Evolutionary conservation across 352 stramenopile genomes (phyloP).

Genomic region (Phytophthora chlamydospora): DNA sequence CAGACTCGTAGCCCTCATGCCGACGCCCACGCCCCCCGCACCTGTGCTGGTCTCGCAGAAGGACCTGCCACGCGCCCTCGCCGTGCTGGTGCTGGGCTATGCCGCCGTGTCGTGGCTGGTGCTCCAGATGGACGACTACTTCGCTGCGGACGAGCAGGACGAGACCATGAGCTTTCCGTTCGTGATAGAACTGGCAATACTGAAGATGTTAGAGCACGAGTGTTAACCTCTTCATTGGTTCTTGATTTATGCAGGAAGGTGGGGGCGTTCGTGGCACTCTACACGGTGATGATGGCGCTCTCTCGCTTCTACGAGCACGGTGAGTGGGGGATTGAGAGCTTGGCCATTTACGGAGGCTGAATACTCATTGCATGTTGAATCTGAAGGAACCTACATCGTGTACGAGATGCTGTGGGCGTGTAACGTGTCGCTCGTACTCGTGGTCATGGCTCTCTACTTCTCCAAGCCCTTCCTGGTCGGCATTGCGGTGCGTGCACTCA

Average conservation of each 20-base stretch:
- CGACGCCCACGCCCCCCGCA: conserved; percentile 33
- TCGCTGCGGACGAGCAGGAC: conserved; percentile 45
- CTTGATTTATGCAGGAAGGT: conserved; percentile 42
- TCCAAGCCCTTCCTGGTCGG: conserved; percentile 86
- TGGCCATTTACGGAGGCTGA: background rate
- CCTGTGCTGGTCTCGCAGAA: conserved; percentile 64
- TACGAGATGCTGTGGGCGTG: conserved; percentile 86
- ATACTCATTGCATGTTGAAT: background rate
- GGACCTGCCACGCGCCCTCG: conserved; percentile 54
- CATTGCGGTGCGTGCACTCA: conserved; percentile 52
- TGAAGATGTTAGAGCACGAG: background rate
- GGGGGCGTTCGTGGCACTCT: conserved; percentile 54
- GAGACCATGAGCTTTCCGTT: conserved; percentile 64
- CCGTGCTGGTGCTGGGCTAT: conserved; percentile 43
- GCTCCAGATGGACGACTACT: conserved; percentile 60
- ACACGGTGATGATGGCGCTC: conserved; percentile 55
- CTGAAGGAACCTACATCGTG: conserved; percentile 69
- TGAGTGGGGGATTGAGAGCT: conserved; percentile 17
- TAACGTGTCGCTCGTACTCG: conserved; percentile 77
- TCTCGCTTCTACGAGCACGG: conserved; percentile 69
- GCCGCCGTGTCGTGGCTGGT: conserved; percentile 40
- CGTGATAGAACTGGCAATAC: background rate
- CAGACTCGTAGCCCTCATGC: conserved; percentile 11
- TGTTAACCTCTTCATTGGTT: background rate
- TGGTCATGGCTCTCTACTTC: conserved; percentile 69